Evolutionary conservation across 1,284 basidiomycete species (phyloP), one percentile per base, ranked within the genome.

Genomic region (Ceratobasidium sp.): DNA sequence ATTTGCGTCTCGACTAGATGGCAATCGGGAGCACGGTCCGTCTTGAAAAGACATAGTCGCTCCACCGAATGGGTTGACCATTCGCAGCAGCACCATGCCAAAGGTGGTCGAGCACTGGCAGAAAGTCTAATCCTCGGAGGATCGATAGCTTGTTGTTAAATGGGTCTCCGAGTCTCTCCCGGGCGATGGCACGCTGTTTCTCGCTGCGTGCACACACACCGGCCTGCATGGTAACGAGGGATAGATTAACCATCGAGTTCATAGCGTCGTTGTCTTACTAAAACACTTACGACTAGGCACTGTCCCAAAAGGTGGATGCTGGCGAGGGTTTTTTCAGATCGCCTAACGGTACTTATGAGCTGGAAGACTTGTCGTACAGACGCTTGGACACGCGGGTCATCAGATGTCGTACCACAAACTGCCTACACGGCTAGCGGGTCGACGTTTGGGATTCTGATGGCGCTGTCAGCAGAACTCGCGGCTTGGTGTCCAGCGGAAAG

Each of bases 331-430:
- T 22, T 7, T n/a, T 43, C 59, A 3, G 29, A 32, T 22, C 37
- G 32, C 43, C 51, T 64, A 11, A 64, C 46, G 11, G 70, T 22
- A 25, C 32, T 59, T 17, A 44, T n/a, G 29, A 73, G 56, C 40
- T 52, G 57, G 44, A 73, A 64, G 19, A 73, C 19, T n/a, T 73
- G 70, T n/a, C 32, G 22, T 17, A 73, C 59, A 6, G 57, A 73
- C 17, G 46, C 57, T 49, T 73, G 43, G 4, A 73, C 59, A 19
- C 70, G 34, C 7, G 22, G 15, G 22, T 73, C 70, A 64, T 73
- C 70, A 32, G 54, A 49, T 1, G 43, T 9, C 0, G 22, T 43
- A 15, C 32, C 32, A 25, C 59, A 62, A 6, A 73, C 19, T 7
- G 57, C 43, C 70, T 73, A 46, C n/a, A n/a, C n/a, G 19, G 51